Conservation (phyloP, 768 basidiomycete species). For the Erythrobasidium yunnanense region DNA sequence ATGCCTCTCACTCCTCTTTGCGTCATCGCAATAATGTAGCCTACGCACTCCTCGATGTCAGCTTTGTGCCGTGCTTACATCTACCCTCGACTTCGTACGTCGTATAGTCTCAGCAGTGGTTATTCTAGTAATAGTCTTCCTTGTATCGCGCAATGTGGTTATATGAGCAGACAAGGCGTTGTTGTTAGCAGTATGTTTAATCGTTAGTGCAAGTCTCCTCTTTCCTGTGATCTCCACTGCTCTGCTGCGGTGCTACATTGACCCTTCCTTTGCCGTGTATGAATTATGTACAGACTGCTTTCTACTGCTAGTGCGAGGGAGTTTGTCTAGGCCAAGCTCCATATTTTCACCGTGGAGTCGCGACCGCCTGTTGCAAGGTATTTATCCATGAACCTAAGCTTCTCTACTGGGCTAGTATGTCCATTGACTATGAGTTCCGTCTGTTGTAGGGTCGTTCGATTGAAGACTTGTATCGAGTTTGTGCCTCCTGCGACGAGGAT, state of each 20-base stretch:
- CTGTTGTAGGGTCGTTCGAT: conserved; percentile 82
- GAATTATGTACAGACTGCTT: no score
- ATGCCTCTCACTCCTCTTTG: not conserved
- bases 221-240: no score
- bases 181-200: no score
- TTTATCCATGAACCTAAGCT: conserved; percentile 86
- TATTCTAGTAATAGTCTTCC: no score
- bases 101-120: no score
- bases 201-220: no score
- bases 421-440: conserved; percentile 77
- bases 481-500: conserved; percentile 85
- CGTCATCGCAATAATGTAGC: not conserved
- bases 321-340: conserved; percentile 10
- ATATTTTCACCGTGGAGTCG: conserved; percentile 44
- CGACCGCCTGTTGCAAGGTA: conserved; percentile 84
- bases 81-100: no score
- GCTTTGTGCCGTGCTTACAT: not conserved
- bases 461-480: conserved; percentile 90
- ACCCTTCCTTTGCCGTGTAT: not conserved
- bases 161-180: no score
- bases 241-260: no score
- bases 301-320: no score
- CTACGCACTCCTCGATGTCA: not conserved
- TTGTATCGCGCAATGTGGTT: no score
- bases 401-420: conserved; percentile 79